Evolutionary conservation across 495 filamentous ascomycete species (phyloP).

Genomic region (Neurospora sp.): DNA sequence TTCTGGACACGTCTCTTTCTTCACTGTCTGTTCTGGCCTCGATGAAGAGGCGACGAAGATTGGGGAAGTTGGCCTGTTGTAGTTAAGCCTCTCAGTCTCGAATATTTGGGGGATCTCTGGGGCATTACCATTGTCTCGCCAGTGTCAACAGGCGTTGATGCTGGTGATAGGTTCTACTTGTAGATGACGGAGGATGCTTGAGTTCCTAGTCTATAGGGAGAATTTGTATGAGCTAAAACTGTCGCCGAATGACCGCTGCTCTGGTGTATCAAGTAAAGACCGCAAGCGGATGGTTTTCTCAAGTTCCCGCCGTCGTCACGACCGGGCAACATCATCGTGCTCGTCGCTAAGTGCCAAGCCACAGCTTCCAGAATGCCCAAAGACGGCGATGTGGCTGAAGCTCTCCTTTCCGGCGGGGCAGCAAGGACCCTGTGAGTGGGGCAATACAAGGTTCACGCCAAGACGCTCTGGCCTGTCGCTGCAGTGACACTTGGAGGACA

Average conservation of each 20-base stretch:
- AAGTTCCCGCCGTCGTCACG: background rate
- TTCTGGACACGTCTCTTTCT: constrained; percentile 88
- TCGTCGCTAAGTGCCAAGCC: background rate
- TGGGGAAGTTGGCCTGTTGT: constrained; percentile 73
- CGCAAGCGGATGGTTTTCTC: background rate
- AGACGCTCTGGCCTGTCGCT: background rate
- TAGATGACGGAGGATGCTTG: background rate
- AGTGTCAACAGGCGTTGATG: no score
- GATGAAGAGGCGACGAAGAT: constrained; percentile 90
- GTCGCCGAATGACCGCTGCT: background rate
- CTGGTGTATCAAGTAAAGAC: background rate
- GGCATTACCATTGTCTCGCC: background rate
- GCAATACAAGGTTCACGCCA: background rate
- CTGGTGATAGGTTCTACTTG: background rate
- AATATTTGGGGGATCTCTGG: background rate
- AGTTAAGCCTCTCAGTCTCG: background rate
- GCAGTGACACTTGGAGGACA: background rate
- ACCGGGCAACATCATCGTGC: background rate
- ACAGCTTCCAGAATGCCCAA: background rate
- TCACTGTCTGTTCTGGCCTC: constrained; percentile 89
- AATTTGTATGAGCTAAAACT: background rate
- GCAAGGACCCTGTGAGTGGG: background rate
- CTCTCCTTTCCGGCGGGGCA: constrained; percentile 1
- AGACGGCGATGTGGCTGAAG: constrained; percentile 13
- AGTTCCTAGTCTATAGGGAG: no score